A percentile compares a stretch with the other conserved stretches of the same genome.
These are phyloP conservation scores for Mycena rosella DNA, from an alignment of 768 basidiomycete genomes.

Conservation along the genomic window DNA sequence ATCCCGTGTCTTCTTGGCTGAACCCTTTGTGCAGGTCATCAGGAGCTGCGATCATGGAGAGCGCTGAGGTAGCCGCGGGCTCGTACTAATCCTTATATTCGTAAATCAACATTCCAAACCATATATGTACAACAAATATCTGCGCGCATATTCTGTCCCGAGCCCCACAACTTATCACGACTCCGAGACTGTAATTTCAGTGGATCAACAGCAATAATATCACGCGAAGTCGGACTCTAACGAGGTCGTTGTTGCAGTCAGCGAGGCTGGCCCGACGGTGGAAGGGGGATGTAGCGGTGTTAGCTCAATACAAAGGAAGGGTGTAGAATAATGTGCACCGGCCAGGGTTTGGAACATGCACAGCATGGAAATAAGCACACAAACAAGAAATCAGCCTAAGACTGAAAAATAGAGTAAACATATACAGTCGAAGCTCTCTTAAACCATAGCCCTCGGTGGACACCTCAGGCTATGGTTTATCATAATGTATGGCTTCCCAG, in stretches of 20 bases:
- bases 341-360: neutral
- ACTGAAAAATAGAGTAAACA: neutral
- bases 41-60: constrained; percentile 43
- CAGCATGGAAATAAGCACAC: neutral
- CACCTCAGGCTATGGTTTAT: too few species aligned
- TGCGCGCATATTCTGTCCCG: neutral
- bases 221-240: too few species aligned
- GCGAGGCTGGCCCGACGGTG: neutral
- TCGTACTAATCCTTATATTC: constrained; percentile 22
- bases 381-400: neutral
- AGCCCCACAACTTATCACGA: too few species aligned
- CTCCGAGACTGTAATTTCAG: too few species aligned
- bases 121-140: neutral
- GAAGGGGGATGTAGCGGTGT: neutral
- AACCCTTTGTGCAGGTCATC: constrained; percentile 40
- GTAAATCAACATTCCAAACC: neutral
- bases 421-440: too few species aligned
- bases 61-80: constrained; percentile 30
- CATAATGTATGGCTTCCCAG: too few species aligned
- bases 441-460: too few species aligned
- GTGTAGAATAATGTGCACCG: neutral
- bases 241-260: neutral
- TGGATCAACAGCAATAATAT: too few species aligned
- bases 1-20: neutral
- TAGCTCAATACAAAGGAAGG: neutral